phyloP scores from a whole-genome alignment of 2,329 filamentous ascomycete genomes.

The Xylaria sp. region DNA sequence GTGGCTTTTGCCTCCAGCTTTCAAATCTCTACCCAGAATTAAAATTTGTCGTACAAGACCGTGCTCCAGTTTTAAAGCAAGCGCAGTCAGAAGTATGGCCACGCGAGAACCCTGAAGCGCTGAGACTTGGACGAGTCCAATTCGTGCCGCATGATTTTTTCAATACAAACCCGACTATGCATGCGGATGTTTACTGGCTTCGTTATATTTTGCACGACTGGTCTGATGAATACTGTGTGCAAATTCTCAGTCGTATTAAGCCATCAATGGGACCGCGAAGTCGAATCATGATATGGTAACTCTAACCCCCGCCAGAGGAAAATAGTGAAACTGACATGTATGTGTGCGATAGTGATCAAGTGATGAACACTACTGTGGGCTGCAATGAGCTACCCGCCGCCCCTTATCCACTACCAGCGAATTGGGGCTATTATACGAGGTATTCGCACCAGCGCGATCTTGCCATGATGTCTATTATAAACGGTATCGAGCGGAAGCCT shows the following conservation, averaged over 20 bases:
- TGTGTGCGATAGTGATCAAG: slow-evolving; percentile 46
- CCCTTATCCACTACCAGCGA: slow-evolving; percentile 49
- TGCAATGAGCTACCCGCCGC: slow-evolving; percentile 45
- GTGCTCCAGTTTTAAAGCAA: slow-evolving; percentile 34
- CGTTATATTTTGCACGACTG: slow-evolving; percentile 48
- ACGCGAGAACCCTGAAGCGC: slow-evolving; percentile 16
- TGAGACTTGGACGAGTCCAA: slow-evolving; percentile 34
- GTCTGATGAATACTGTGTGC: slow-evolving; percentile 50
- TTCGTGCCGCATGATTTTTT: slow-evolving; percentile 50
- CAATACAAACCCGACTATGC: slow-evolving; percentile 46
- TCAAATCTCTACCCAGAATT: slow-evolving; percentile 49
- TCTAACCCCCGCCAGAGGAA: background rate
- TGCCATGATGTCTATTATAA: slow-evolving; percentile 50
- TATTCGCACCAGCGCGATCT: slow-evolving; percentile 50
- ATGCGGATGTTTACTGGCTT: slow-evolving; percentile 34
- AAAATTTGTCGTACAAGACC: slow-evolving; percentile 53
- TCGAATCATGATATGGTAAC: slow-evolving; percentile 37
- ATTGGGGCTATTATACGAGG: slow-evolving; percentile 50
- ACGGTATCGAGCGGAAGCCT: slow-evolving; percentile 52
- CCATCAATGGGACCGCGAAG: slow-evolving; percentile 37
- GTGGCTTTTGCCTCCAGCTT: slow-evolving; percentile 49
- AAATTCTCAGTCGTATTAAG: slow-evolving; percentile 42
- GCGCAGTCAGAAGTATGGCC: slow-evolving; percentile 21
- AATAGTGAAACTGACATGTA: background rate
- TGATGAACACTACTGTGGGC: slow-evolving; percentile 52